phyloP scores from a whole-genome alignment of 2,329 filamentous ascomycete genomes.

The Lizonia empirigonia region DNA sequence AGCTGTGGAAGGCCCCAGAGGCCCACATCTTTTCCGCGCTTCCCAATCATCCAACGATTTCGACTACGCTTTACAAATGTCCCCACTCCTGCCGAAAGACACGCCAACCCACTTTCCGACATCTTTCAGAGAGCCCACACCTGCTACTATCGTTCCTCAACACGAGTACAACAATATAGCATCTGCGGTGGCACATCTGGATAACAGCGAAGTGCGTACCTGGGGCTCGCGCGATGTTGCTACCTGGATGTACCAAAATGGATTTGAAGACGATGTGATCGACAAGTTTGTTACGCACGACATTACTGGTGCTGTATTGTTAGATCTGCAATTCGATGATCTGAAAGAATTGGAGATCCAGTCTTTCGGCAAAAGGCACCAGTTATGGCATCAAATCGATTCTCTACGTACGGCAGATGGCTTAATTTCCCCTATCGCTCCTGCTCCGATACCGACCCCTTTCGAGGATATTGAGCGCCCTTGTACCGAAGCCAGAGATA shows the following conservation, averaged over 20 bases:
- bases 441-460: slow-evolving; percentile 55
- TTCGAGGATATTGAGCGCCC: slow-evolving; percentile 56
- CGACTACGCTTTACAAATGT: slow-evolving; percentile 67
- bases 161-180: slow-evolving; percentile 60
- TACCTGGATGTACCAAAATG: slow-evolving; percentile 83
- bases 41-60: slow-evolving; percentile 66
- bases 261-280: slow-evolving; percentile 76
- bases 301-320: slow-evolving; percentile 83
- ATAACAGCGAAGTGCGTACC: slow-evolving; percentile 63
- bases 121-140: slow-evolving; percentile 48
- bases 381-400: slow-evolving; percentile 80
- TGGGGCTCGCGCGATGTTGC: slow-evolving; percentile 81
- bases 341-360: slow-evolving; percentile 79
- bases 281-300: slow-evolving; percentile 91
- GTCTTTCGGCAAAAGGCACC: slow-evolving; percentile 80
- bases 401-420: slow-evolving; percentile 61
- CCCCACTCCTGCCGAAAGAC: slow-evolving; percentile 73
- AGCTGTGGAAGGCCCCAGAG: slow-evolving; percentile 77
- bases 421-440: slow-evolving; percentile 46
- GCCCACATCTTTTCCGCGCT: slow-evolving; percentile 83
- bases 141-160: slow-evolving; percentile 45
- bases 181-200: slow-evolving; percentile 60
- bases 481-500: slow-evolving; percentile 45
- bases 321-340: slow-evolving; percentile 91
- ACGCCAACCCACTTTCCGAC: slow-evolving; percentile 52